Evolutionary conservation across 208 protist genomes (phyloP).

Genomic region (Acanthamoeba castellanii): DNA sequence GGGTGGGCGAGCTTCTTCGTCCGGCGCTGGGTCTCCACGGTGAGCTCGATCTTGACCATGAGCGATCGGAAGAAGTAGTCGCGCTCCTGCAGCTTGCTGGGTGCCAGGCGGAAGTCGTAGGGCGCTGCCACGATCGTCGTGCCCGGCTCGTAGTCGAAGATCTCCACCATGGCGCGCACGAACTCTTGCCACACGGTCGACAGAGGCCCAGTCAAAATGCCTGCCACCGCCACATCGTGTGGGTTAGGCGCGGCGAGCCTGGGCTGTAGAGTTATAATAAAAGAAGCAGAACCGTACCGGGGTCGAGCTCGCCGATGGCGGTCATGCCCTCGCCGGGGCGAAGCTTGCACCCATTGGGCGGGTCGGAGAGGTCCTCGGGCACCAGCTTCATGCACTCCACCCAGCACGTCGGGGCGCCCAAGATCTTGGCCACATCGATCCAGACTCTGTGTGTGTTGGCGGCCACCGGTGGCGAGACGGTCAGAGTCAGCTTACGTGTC

Average conservation of each 20-base stretch:
- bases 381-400: slow-evolving; percentile 52
- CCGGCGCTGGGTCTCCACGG: background rate
- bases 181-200: slow-evolving; percentile 60
- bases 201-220: background rate
- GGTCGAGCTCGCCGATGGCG: slow-evolving; percentile 44
- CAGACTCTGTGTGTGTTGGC: background rate
- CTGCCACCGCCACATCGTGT: background rate
- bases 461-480: too few relatives aligned
- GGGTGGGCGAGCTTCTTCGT: background rate
- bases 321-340: slow-evolving; percentile 49
- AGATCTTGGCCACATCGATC: slow-evolving; percentile 33
- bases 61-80: slow-evolving; percentile 4
- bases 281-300: background rate
- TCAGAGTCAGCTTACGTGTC: too few relatives aligned
- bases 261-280: too few relatives aligned
- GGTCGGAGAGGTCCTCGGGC: slow-evolving; percentile 27
- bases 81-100: slow-evolving; percentile 35
- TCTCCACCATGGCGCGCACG: slow-evolving; percentile 31
- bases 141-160: slow-evolving; percentile 45
- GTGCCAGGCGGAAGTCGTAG: slow-evolving; percentile 39
- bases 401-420: slow-evolving; percentile 33
- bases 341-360: slow-evolving; percentile 35
- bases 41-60: slow-evolving; percentile 46
- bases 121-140: slow-evolving; percentile 1
- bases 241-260: background rate